A percentile compares a stretch with the other conserved stretches of the same genome.
These are phyloP conservation scores for Epichloe baconii DNA, from an alignment of 2,329 filamentous ascomycete genomes.

Conservation along the genomic window DNA sequence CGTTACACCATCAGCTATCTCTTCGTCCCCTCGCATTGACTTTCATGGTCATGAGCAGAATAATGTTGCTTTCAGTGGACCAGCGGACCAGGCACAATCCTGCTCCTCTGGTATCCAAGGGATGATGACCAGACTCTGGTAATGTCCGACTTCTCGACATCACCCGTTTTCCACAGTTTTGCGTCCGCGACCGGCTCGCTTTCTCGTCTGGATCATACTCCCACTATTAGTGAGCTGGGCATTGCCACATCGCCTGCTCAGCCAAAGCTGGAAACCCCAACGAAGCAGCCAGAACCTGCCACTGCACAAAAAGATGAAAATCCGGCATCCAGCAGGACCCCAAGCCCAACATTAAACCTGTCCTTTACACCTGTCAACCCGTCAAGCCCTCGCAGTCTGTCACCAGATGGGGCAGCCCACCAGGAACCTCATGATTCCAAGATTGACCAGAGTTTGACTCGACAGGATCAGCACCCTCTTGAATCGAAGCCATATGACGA, in stretches of 20 bases:
- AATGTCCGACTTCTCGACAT: neutral
- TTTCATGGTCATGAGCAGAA: constrained; percentile 4
- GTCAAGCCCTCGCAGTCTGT: neutral
- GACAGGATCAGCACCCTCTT: neutral
- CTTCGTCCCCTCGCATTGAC: constrained; percentile 12
- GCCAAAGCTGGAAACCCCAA: neutral
- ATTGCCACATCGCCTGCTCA: neutral
- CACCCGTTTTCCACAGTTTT: neutral
- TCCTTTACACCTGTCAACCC: neutral
- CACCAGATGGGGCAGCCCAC: neutral
- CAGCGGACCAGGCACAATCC: neutral
- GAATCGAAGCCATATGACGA: constrained; percentile 13
- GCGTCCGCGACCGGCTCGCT: neutral
- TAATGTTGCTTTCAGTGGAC: neutral
- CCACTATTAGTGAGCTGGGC: neutral
- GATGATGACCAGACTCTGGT: constrained; percentile 2
- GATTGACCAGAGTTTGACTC: neutral
- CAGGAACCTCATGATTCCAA: neutral
- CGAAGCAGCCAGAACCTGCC: neutral
- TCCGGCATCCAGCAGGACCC: neutral
- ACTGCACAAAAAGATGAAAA: neutral
- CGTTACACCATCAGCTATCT: constrained; percentile 11
- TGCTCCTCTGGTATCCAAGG: neutral
- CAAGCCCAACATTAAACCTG: neutral
- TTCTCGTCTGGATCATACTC: neutral